Percentiles rank a stretch among this genome's conserved stretches.
These are phyloP conservation scores for Blepharisma stoltei DNA, from an alignment of 73 alveolate species.

Conservation along the genomic window DNA sequence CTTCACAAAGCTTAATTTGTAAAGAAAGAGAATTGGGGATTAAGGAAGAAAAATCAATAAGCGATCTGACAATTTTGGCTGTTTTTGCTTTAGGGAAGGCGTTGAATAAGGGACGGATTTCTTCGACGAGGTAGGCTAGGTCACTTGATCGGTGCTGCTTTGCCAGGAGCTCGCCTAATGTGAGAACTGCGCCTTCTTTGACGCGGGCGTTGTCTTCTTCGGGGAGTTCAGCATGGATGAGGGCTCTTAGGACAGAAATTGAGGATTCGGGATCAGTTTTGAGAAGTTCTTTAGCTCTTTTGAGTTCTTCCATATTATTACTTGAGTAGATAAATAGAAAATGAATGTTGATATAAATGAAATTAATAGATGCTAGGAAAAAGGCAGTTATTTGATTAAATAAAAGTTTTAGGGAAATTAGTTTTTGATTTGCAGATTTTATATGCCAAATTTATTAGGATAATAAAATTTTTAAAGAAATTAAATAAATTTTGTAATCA, in stretches of 20 bases:
- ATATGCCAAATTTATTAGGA: too few relatives aligned
- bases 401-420: too few relatives aligned
- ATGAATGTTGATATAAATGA: too few relatives aligned
- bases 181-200: not conserved
- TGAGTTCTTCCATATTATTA: too few relatives aligned
- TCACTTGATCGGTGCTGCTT: slow-evolving; percentile 26
- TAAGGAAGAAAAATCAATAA: slow-evolving; percentile 42
- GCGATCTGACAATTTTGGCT: slow-evolving; percentile 54
- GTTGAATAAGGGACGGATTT: slow-evolving; percentile 43
- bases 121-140: slow-evolving; percentile 30
- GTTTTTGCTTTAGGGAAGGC: slow-evolving; percentile 57
- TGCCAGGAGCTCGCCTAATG: not conserved
- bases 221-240: not conserved
- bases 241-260: not conserved
- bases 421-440: too few relatives aligned
- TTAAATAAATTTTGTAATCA: too few relatives aligned
- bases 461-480: too few relatives aligned
- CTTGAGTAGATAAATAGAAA: too few relatives aligned
- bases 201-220: not conserved
- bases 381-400: too few relatives aligned
- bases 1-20: slow-evolving; percentile 42
- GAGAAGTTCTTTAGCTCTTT: too few relatives aligned
- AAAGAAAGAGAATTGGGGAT: slow-evolving; percentile 36
- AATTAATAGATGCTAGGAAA: too few relatives aligned
- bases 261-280: too few relatives aligned